These are phyloP conservation scores for Ensete glaucum DNA, from an alignment of 176 grass and related monocot genomes.

Conservation along the genomic window DNA sequence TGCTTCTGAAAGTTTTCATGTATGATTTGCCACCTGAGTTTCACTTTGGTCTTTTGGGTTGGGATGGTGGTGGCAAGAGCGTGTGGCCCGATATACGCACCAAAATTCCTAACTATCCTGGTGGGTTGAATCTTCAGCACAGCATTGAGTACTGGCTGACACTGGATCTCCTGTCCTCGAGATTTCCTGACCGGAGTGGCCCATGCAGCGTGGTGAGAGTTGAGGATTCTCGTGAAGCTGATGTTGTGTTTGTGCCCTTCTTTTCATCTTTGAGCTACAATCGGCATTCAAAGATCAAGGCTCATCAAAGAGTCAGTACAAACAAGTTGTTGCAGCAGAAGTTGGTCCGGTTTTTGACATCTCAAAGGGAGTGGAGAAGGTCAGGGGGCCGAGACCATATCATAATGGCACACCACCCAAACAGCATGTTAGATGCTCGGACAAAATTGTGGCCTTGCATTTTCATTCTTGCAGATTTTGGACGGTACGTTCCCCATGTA, in stretches of 20 bases:
- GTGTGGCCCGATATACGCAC: conserved; percentile 51
- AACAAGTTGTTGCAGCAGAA: conserved; percentile 54
- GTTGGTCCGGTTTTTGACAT: conserved; percentile 46
- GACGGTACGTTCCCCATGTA: conserved; percentile 62
- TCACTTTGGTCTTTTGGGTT: conserved; percentile 84
- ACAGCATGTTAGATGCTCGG: conserved; percentile 68
- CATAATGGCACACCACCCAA: conserved; percentile 86
- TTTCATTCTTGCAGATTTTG: conserved; percentile 85
- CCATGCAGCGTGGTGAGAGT: conserved; percentile 50
- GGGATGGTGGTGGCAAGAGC: conserved; percentile 27
- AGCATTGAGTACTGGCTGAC: conserved; percentile 95
- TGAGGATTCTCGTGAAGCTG: conserved; percentile 41
- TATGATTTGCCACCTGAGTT: conserved; percentile 84
- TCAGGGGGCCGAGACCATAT: conserved; percentile 64
- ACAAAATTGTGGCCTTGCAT: conserved; percentile 41
- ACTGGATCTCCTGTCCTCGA: conserved; percentile 68
- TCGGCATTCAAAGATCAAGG: conserved; percentile 50
- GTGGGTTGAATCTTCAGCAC: conserved; percentile 87
- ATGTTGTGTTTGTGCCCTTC: conserved; percentile 83
- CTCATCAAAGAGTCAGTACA: conserved; percentile 45
- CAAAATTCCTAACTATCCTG: conserved; percentile 52
- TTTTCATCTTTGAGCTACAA: conserved; percentile 91
- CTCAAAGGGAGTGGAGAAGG: conserved; percentile 56
- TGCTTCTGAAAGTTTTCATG: conserved; percentile 61
- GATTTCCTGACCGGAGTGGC: conserved; percentile 26